These are phyloP conservation scores for Ilex aquifolium DNA, from an alignment of 257 asterid species.

Conservation along the genomic window DNA sequence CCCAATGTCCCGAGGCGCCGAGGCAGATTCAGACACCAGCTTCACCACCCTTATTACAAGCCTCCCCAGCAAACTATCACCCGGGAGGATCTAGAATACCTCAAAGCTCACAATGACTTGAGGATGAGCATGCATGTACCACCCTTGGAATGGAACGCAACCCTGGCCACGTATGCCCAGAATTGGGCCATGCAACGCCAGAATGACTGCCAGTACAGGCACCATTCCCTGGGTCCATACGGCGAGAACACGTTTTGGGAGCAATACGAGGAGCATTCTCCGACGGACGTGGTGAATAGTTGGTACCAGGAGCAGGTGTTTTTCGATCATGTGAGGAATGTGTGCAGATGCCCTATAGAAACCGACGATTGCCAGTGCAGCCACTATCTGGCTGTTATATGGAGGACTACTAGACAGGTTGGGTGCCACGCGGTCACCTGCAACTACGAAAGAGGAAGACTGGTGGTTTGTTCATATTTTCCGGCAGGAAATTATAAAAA, in stretches of 20 bases:
- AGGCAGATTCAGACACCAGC: not conserved
- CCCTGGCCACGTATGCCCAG: not conserved
- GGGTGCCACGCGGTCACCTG: not conserved
- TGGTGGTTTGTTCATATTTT: not conserved
- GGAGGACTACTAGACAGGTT: not conserved
- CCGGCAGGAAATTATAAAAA: not conserved
- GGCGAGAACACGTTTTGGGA: not conserved
- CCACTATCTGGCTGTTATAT: not conserved
- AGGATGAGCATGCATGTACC: not conserved
- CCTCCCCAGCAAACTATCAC: not conserved
- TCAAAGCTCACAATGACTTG: not conserved
- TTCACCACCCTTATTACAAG: not conserved
- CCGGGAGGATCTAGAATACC: not conserved
- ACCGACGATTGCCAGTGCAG: not conserved
- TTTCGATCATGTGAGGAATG: not conserved
- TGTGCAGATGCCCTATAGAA: not conserved
- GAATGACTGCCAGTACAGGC: not conserved
- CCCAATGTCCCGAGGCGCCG: not conserved
- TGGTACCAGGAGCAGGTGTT: not conserved
- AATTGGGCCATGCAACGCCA: not conserved
- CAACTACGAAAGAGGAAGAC: not conserved
- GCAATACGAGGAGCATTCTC: not conserved
- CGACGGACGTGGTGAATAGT: not conserved
- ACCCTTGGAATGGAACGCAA: not conserved
- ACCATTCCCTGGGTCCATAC: not conserved